Evolutionary conservation across 1,284 basidiomycete species (phyloP).

Genomic region (Rhizoctonia solani): DNA sequence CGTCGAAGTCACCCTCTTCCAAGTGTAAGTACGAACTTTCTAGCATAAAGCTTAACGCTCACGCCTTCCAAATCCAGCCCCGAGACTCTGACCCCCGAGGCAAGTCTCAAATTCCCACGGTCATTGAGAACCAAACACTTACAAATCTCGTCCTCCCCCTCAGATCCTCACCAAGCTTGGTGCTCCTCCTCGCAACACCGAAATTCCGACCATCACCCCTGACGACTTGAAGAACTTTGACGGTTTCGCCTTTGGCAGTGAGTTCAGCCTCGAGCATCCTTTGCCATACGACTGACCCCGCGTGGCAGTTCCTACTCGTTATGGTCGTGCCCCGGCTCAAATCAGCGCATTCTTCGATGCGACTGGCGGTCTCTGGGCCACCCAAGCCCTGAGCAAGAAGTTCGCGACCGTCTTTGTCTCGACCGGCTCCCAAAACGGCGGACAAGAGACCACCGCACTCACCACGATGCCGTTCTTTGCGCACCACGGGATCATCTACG

Average conservation of each 20-base stretch:
- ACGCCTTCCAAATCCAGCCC: neutral
- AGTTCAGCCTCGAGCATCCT: neutral
- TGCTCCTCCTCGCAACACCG: constrained; percentile 46
- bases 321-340: constrained; percentile 38
- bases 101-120: neutral
- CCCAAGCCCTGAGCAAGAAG: constrained; percentile 51
- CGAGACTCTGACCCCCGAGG: constrained; percentile 1
- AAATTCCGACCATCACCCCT: constrained; percentile 52
- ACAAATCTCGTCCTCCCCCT: constrained; percentile 50
- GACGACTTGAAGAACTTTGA: constrained; percentile 48
- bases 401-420: constrained; percentile 47
- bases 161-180: constrained; percentile 56
- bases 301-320: constrained; percentile 50
- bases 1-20: constrained; percentile 37
- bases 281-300: constrained; percentile 39
- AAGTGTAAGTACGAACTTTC: constrained; percentile 39
- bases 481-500: constrained; percentile 50
- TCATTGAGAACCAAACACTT: constrained; percentile 36
- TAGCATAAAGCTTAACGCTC: neutral
- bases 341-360: constrained; percentile 56
- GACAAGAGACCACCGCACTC: constrained; percentile 38
- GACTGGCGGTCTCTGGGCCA: constrained; percentile 52
- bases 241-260: constrained; percentile 36
- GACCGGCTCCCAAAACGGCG: constrained; percentile 42
- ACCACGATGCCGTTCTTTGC: constrained; percentile 47